phyloP scores from a whole-genome alignment of 805 yeast genomes.

The Alloascoidea africana region DNA sequence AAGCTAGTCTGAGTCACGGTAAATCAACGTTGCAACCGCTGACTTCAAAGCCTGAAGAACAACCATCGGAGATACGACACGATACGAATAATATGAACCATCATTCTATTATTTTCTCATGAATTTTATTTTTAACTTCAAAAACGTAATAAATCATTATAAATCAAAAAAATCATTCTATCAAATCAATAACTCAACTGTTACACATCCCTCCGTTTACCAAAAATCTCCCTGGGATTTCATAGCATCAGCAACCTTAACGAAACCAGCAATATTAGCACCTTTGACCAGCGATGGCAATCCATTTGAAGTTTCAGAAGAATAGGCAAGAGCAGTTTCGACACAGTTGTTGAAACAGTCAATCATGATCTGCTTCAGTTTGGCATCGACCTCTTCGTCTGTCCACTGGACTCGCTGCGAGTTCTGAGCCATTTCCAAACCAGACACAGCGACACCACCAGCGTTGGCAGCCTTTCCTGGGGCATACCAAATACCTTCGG shows the following conservation, averaged over 20 bases:
- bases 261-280: conserved; percentile 98
- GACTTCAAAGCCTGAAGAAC: too few relatives aligned
- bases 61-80: too few relatives aligned
- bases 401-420: conserved; percentile 89
- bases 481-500: conserved; percentile 82
- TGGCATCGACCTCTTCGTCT: conserved; percentile 79
- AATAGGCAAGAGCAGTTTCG: conserved; percentile 69
- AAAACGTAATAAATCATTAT: too few relatives aligned
- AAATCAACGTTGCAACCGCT: too few relatives aligned
- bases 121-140: too few relatives aligned
- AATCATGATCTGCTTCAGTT: conserved; percentile 85
- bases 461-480: conserved; percentile 99
- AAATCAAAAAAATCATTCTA: too few relatives aligned
- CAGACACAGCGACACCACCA: conserved; percentile 99
- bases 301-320: conserved; percentile 50
- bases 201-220: too few relatives aligned
- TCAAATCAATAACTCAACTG: too few relatives aligned
- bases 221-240: conserved; percentile 82
- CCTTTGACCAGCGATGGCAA: conserved; percentile 95
- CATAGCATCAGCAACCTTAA: conserved; percentile 98
- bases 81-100: too few relatives aligned
- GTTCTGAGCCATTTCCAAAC: conserved; percentile 99
- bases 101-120: too few relatives aligned
- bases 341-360: conserved; percentile 88
- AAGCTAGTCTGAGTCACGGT: too few relatives aligned